Percentiles rank a stretch among this genome's conserved stretches.
phyloP scores from a whole-genome alignment of 257 asterid species.

The Oldenlandia corymbosa region DNA sequence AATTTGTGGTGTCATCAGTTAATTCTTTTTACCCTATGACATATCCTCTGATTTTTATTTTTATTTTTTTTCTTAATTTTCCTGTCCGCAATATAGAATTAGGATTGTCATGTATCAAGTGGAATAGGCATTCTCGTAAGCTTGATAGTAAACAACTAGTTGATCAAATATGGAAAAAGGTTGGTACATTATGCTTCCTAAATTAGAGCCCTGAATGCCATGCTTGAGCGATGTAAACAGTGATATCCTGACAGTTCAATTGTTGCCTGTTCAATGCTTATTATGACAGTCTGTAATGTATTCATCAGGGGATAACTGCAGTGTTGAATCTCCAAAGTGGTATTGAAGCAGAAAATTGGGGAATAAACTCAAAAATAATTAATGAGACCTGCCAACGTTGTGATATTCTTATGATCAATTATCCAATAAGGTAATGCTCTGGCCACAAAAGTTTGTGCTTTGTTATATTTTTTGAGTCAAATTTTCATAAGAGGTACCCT shows the following conservation, averaged over 20 bases:
- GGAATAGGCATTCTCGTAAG: constrained; percentile 1
- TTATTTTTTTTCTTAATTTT: neutral
- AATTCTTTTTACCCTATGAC: neutral
- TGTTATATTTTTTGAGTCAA: neutral
- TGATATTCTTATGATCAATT: constrained; percentile 80
- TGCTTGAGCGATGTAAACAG: neutral
- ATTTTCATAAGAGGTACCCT: neutral
- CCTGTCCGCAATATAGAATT: neutral
- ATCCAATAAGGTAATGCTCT: constrained; percentile 73
- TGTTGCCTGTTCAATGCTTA: constrained; percentile 21
- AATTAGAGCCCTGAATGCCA: neutral
- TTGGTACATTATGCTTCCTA: neutral
- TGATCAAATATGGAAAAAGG: neutral
- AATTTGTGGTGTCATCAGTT: neutral
- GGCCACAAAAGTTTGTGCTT: neutral
- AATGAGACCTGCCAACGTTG: constrained; percentile 73
- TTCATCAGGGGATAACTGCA: constrained; percentile 84
- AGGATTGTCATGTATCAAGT: neutral
- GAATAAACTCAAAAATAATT: constrained; percentile 55
- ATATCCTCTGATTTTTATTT: no score
- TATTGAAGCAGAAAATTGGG: constrained; percentile 87
- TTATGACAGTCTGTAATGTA: constrained; percentile 28
- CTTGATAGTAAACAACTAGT: neutral
- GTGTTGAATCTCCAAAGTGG: constrained; percentile 91
- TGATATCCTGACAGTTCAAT: constrained; percentile 3